Percentiles rank a stretch among this genome's conserved stretches.
phyloP scores from a whole-genome alignment of 2,329 filamentous ascomycete genomes.

The Huntiella abstrusa region DNA sequence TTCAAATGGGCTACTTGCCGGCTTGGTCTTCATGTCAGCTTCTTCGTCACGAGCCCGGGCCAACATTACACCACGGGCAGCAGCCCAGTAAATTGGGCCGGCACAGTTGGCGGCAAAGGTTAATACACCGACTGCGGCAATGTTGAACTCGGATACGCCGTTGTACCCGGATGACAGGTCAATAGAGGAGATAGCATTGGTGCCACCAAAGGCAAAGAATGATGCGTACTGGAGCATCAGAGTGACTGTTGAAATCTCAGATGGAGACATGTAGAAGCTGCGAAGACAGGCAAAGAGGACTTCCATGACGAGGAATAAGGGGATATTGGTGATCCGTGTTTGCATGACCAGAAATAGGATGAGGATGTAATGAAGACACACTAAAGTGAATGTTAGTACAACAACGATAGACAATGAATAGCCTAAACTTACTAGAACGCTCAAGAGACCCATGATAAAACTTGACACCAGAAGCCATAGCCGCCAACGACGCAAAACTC shows the following conservation, averaged over 20 bases:
- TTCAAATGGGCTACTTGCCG: constrained; percentile 12
- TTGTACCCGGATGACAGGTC: constrained; percentile 93
- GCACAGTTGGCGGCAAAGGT: constrained; percentile 87
- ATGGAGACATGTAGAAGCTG: constrained; percentile 26
- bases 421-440: constrained; percentile 3
- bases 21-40: constrained; percentile 5
- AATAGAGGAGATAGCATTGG: constrained; percentile 89
- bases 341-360: constrained; percentile 73
- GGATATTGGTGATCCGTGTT: constrained; percentile 67
- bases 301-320: constrained; percentile 61
- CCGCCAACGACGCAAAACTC: constrained; percentile 21
- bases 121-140: constrained; percentile 60
- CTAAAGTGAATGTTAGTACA: constrained; percentile 11
- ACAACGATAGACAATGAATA: neutral
- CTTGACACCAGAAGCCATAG: constrained; percentile 4
- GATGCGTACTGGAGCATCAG: constrained; percentile 62
- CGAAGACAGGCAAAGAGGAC: constrained; percentile 33
- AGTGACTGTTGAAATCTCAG: constrained; percentile 48
- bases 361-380: constrained; percentile 49
- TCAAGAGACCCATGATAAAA: neutral
- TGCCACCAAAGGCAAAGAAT: constrained; percentile 82
- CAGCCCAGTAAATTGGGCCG: constrained; percentile 73
- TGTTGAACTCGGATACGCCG: constrained; percentile 63
- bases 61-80: constrained; percentile 42
- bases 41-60: constrained; percentile 18